phyloP scores from a whole-genome alignment of 176 grass and related monocot species.

The Bothriochloa decipiens region DNA sequence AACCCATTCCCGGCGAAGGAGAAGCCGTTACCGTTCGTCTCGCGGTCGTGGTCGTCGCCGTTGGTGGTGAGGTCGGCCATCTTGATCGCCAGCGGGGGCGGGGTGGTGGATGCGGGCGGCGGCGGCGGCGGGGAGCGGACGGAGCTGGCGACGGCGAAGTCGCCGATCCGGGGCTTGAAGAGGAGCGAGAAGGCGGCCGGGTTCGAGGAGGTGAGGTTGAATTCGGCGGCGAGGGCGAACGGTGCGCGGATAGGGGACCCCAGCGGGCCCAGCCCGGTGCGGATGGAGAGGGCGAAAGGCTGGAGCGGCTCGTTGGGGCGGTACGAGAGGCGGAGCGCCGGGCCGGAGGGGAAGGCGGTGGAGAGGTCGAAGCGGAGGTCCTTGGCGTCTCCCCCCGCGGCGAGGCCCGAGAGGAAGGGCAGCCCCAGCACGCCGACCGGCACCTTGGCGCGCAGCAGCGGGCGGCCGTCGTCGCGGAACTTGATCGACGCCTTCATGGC shows the following conservation, averaged over 20 bases:
- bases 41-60: slow-evolving; percentile 35
- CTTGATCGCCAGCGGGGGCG: slow-evolving; percentile 39
- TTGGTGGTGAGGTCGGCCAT: slow-evolving; percentile 48
- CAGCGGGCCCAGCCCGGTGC: slow-evolving; percentile 66
- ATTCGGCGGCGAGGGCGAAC: slow-evolving; percentile 71
- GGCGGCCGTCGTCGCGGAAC: slow-evolving; percentile 79
- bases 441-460: slow-evolving; percentile 78
- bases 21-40: slow-evolving; percentile 25
- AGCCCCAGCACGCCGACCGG: slow-evolving; percentile 79
- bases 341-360: slow-evolving; percentile 70
- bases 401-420: slow-evolving; percentile 76
- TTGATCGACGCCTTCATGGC: slow-evolving; percentile 93
- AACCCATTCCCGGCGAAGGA: slow-evolving; percentile 51
- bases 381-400: slow-evolving; percentile 54
- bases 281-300: slow-evolving; percentile 81
- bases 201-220: slow-evolving; percentile 64
- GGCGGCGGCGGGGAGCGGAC: slow-evolving; percentile 41
- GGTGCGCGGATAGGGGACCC: slow-evolving; percentile 65
- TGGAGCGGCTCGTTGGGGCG: slow-evolving; percentile 66
- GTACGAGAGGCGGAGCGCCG: slow-evolving; percentile 79
- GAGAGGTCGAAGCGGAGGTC: slow-evolving; percentile 83
- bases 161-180: slow-evolving; percentile 80
- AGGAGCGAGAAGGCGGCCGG: slow-evolving; percentile 69
- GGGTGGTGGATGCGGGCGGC: slow-evolving; percentile 34
- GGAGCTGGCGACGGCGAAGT: slow-evolving; percentile 76